phyloP scores from a whole-genome alignment of 1,284 basidiomycete species.

The Moesziomyces parantarcticus region DNA sequence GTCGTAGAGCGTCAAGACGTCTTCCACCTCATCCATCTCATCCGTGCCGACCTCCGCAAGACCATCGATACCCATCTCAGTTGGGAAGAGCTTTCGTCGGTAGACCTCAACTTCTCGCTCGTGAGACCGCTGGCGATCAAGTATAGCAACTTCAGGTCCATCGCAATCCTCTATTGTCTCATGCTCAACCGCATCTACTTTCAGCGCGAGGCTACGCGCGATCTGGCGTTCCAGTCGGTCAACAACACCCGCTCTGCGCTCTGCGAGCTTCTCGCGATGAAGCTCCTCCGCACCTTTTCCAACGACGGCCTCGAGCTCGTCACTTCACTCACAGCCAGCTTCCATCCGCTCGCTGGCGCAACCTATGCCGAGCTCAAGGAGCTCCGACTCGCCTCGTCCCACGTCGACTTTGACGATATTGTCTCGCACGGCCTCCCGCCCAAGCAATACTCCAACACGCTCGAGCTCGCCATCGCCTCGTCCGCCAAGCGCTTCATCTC shows the following conservation, averaged over 20 bases:
- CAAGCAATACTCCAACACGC: constrained; percentile 50
- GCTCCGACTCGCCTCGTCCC: constrained; percentile 26
- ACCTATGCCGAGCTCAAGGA: constrained; percentile 32
- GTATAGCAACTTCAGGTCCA: constrained; percentile 47
- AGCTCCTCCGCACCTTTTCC: constrained; percentile 74
- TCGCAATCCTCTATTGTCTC: constrained; percentile 84
- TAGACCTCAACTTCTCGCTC: constrained; percentile 61
- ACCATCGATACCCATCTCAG: constrained; percentile 61
- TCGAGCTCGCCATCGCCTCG: constrained; percentile 61
- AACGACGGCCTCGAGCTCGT: constrained; percentile 75
- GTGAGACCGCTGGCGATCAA: constrained; percentile 61
- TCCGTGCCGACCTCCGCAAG: constrained; percentile 46
- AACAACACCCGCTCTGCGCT: constrained; percentile 80
- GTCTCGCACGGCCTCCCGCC: constrained; percentile 23
- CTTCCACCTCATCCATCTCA: constrained; percentile 55
- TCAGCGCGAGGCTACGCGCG: constrained; percentile 71
- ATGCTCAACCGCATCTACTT: constrained; percentile 90
- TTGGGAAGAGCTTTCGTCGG: constrained; percentile 58
- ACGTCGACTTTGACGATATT: constrained; percentile 34
- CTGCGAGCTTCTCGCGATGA: constrained; percentile 88
- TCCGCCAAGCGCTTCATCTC: constrained; percentile 62
- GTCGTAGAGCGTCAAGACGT: constrained; percentile 49
- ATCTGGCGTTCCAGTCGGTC: constrained; percentile 72
- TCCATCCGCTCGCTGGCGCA: constrained; percentile 77
- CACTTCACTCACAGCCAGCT: constrained; percentile 83